Conservation (phyloP, 2,329 filamentous ascomycete genomes). For the Aspergillus costaricaensis region DNA sequence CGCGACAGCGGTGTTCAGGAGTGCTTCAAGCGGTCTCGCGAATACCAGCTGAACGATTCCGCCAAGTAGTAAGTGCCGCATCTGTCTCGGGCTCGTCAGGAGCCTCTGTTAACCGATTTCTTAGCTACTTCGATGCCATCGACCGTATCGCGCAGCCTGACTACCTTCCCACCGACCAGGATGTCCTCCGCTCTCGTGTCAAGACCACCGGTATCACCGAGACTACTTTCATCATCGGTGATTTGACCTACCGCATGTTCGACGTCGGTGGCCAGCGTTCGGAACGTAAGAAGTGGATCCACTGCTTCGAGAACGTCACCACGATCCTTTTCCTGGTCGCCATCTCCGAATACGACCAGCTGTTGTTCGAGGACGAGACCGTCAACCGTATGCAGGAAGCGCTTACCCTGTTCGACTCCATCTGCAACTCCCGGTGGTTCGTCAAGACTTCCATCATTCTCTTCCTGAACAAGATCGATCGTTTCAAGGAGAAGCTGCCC, state of each 20-base stretch:
- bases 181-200: constrained; percentile 91
- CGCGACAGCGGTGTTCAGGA: constrained; percentile 89
- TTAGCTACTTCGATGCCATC: constrained; percentile 93
- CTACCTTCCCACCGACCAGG: constrained; percentile 93
- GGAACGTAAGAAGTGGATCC: constrained; percentile 99
- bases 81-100: not conserved
- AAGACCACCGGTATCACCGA: constrained; percentile 98
- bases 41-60: constrained; percentile 96
- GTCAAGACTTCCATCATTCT: constrained; percentile 72
- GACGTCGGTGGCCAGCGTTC: constrained; percentile 94
- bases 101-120: constrained; percentile 35
- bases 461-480: constrained; percentile 74
- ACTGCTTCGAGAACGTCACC: constrained; percentile 97
- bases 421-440: constrained; percentile 73
- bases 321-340: constrained; percentile 96
- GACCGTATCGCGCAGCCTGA: constrained; percentile 86
- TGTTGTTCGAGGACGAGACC: constrained; percentile 93
- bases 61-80: constrained; percentile 77
- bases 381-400: constrained; percentile 78
- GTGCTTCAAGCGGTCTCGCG: constrained; percentile 92
- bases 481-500: constrained; percentile 73
- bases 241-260: constrained; percentile 96
- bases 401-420: constrained; percentile 70
- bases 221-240: constrained; percentile 92
- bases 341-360: constrained; percentile 95